Evolutionary conservation across 164 flowering plant genomes (phyloP).

Genomic region (Magnolia changhungtana): DNA sequence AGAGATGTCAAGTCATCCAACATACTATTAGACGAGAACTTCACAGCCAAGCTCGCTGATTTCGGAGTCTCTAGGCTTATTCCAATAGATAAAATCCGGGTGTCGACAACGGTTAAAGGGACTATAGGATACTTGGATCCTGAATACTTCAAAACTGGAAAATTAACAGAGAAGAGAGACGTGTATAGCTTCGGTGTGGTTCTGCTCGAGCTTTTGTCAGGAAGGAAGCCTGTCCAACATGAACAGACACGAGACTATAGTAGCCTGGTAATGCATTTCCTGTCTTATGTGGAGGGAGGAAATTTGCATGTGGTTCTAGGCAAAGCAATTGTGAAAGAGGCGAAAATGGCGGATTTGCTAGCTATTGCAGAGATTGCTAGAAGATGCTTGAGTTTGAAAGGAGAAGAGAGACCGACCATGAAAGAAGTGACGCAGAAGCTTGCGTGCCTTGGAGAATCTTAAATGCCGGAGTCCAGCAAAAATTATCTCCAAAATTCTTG

Average conservation of each 20-base stretch:
- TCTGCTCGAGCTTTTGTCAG: slow-evolving; percentile 20
- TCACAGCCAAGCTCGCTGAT: background rate
- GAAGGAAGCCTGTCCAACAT: slow-evolving; percentile 10
- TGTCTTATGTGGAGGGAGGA: slow-evolving; percentile 13
- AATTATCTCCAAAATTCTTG: too few relatives aligned
- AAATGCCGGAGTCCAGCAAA: too few relatives aligned
- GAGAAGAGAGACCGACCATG: slow-evolving; percentile 18
- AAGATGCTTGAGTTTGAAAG: slow-evolving; percentile 8
- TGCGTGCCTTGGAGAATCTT: background rate
- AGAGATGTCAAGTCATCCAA: slow-evolving; percentile 25
- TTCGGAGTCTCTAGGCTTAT: background rate
- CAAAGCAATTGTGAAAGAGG: slow-evolving; percentile 1
- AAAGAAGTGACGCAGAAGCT: slow-evolving; percentile 16
- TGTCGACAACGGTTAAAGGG: slow-evolving; percentile 27
- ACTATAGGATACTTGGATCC: slow-evolving; percentile 34
- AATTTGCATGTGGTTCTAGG: slow-evolving; percentile 5
- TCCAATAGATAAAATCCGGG: background rate
- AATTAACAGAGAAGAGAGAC: slow-evolving; percentile 25
- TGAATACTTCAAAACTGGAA: slow-evolving; percentile 25
- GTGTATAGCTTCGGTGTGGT: slow-evolving; percentile 32
- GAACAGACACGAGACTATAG: slow-evolving; percentile 5
- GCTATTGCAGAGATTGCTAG: slow-evolving; percentile 12
- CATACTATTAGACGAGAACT: slow-evolving; percentile 3
- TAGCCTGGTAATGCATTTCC: slow-evolving; percentile 24
- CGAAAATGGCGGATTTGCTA: background rate